phyloP scores from a whole-genome alignment of 2,329 filamentous ascomycete genomes.

The Colletotrichum destructivum region DNA sequence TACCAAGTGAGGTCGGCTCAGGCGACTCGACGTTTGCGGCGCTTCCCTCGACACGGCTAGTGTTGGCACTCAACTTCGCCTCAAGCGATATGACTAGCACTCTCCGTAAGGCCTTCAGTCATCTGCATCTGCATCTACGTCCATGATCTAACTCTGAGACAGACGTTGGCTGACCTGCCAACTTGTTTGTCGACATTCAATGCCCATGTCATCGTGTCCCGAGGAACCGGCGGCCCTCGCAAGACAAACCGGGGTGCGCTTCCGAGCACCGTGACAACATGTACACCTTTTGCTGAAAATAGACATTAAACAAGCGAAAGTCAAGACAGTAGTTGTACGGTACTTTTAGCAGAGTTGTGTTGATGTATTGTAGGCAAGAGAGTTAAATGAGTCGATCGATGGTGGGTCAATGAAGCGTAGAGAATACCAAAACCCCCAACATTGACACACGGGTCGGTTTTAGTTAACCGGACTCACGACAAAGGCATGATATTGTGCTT shows the following conservation, averaged over 20 bases:
- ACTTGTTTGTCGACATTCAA: neutral
- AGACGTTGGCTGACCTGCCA: constrained; percentile 1
- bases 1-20: constrained; percentile 11
- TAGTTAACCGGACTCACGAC: neutral
- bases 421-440: neutral
- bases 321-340: neutral
- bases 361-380: constrained; percentile 2
- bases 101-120: neutral
- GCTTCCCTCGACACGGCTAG: constrained; percentile 11
- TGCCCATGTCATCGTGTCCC: neutral
- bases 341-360: neutral
- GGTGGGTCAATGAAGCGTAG: neutral
- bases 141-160: neutral
- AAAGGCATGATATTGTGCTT: constrained; percentile 16
- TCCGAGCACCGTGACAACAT: constrained; percentile 13
- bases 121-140: constrained; percentile 9
- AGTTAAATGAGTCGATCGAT: neutral
- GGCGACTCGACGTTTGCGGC: constrained; percentile 14
- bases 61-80: constrained; percentile 1
- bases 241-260: neutral
- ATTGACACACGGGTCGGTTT: constrained; percentile 4
- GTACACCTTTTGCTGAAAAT: constrained; percentile 1
- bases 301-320: constrained; percentile 8
- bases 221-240: constrained; percentile 21
- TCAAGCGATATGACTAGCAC: neutral